Evolutionary conservation across 108 stramenopile genomes (phyloP).

Genomic region (Nitzschia sp.): DNA sequence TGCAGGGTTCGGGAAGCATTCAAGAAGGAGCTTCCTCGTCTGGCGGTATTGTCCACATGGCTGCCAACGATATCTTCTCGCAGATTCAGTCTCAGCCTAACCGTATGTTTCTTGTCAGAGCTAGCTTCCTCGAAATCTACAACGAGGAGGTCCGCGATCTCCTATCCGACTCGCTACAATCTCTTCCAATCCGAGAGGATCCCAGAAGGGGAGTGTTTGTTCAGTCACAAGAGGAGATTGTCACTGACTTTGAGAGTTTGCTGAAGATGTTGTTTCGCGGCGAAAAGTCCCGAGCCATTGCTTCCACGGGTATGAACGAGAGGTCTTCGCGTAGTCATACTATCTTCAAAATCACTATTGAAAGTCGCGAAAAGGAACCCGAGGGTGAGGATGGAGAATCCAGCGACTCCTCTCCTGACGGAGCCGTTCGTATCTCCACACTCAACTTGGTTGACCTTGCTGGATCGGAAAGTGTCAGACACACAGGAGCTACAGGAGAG

Average conservation of each 20-base stretch:
- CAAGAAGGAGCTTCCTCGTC: conserved; percentile 48
- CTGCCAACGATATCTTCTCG: conserved; percentile 77
- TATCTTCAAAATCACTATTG: conserved; percentile 92
- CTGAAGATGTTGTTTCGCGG: conserved; percentile 75
- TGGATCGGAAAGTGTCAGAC: conserved; percentile 90
- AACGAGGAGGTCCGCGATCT: conserved; percentile 98
- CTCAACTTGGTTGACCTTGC: conserved; percentile 89
- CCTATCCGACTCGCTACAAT: conserved; percentile 50
- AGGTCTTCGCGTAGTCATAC: conserved; percentile 95
- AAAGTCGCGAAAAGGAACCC: conserved; percentile 63
- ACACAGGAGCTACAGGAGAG: conserved; percentile 91
- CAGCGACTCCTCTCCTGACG: conserved; percentile 30
- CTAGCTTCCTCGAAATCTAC: conserved; percentile 98
- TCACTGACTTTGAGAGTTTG: conserved; percentile 77
- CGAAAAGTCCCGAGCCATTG: conserved; percentile 86
- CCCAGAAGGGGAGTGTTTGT: conserved; percentile 95
- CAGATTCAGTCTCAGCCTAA: conserved; percentile 60
- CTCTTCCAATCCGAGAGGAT: conserved; percentile 87
- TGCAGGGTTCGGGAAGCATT: conserved; percentile 83
- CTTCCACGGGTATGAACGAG: conserved; percentile 95
- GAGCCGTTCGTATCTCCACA: conserved; percentile 78
- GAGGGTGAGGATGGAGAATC: conserved; percentile 28
- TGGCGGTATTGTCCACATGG: conserved; percentile 81
- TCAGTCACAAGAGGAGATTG: conserved; percentile 78
- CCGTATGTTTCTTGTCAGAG: conserved; percentile 82